A percentile compares a stretch with the other conserved stretches of the same genome.
phyloP scores from a whole-genome alignment of 108 stramenopile genomes.

The Skeletonema tropicum region DNA sequence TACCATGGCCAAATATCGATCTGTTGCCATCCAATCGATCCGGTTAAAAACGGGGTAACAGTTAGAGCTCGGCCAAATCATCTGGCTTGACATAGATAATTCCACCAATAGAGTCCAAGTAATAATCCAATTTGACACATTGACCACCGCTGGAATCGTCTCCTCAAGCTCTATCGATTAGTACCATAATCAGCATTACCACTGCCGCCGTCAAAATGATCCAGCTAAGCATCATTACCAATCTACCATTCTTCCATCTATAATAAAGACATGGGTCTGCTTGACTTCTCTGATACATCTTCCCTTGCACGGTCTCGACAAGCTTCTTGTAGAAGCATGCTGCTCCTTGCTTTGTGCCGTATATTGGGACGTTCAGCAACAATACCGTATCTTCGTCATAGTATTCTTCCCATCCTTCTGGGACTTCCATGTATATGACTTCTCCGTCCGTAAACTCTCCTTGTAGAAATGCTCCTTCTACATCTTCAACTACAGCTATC shows the following conservation, averaged over 20 bases:
- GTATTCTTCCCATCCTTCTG: conserved; percentile 30
- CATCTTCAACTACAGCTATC: background rate
- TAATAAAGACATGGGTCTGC: conserved; percentile 50
- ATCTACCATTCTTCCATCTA: conserved; percentile 26
- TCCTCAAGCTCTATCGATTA: too few relatives aligned
- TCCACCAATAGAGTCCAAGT: too few relatives aligned
- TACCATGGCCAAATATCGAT: too few relatives aligned
- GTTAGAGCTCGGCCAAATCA: too few relatives aligned
- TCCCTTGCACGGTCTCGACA: background rate
- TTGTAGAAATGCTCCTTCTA: conserved; percentile 21
- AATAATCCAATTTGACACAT: too few relatives aligned
- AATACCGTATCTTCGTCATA: conserved; percentile 11
- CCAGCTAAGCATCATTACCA: conserved; percentile 35
- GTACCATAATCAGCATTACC: too few relatives aligned
- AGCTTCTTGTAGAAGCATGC: conserved; percentile 6
- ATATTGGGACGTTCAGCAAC: conserved; percentile 4
- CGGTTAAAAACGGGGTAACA: too few relatives aligned
- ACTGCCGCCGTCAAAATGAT: too few relatives aligned
- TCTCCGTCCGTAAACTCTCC: conserved; percentile 24
- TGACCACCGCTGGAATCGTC: too few relatives aligned
- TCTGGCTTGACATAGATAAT: too few relatives aligned
- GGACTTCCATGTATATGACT: conserved; percentile 17
- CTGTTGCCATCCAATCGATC: too few relatives aligned
- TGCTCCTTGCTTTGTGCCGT: conserved; percentile 1
- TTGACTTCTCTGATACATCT: conserved; percentile 16